Evolutionary conservation across 2,329 filamentous ascomycete genomes (phyloP).

Genomic region (Ascochyta fabae): DNA sequence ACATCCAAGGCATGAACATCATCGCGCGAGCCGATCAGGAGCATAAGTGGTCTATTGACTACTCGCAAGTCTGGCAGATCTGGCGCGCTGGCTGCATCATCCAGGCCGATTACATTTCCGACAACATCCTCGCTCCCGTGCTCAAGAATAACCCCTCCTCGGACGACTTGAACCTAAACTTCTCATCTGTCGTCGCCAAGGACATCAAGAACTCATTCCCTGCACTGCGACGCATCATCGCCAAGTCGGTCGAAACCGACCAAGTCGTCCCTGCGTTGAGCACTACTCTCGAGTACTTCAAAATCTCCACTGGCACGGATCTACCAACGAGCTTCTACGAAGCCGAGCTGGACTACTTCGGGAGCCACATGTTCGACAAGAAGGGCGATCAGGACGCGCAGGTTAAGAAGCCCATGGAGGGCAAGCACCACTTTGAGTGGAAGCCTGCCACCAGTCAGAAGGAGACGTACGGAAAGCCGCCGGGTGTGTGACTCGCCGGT

Average conservation of each 20-base stretch:
- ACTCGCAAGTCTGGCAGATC: slow-evolving; percentile 62
- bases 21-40: slow-evolving; percentile 65
- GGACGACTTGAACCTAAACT: slow-evolving; percentile 56
- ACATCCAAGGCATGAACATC: slow-evolving; percentile 70
- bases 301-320: slow-evolving; percentile 65
- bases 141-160: slow-evolving; percentile 44
- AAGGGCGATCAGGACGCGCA: slow-evolving; percentile 60
- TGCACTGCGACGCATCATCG: slow-evolving; percentile 62
- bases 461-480: slow-evolving; percentile 26
- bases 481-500: neutral
- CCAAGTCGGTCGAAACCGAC: slow-evolving; percentile 63
- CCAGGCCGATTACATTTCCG: slow-evolving; percentile 67
- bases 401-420: slow-evolving; percentile 57
- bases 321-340: slow-evolving; percentile 74
- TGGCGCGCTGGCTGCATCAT: slow-evolving; percentile 77
- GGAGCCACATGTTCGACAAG: slow-evolving; percentile 69
- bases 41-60: slow-evolving; percentile 66
- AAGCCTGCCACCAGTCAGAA: slow-evolving; percentile 48
- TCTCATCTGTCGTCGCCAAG: slow-evolving; percentile 53
- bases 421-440: slow-evolving; percentile 71
- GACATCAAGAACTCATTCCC: slow-evolving; percentile 62
- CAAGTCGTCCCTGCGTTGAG: slow-evolving; percentile 66
- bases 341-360: slow-evolving; percentile 75
- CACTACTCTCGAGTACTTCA: slow-evolving; percentile 70
- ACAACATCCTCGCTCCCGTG: slow-evolving; percentile 61